Base-by-base conservation (phyloP, 805 yeast species). In the Ogataea methylovora region DNA sequence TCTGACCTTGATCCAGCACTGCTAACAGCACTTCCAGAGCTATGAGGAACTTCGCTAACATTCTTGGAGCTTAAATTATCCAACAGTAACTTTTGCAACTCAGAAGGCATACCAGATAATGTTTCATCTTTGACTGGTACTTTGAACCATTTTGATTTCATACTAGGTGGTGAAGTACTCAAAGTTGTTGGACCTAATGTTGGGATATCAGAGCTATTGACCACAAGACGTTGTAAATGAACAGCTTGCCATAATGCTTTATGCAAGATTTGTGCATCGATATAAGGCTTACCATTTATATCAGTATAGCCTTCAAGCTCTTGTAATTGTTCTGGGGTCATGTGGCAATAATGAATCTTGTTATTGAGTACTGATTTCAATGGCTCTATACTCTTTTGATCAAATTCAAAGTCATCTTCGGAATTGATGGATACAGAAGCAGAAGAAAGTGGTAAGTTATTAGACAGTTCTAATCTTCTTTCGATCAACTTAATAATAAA, bases 191-290 rank as follows among this genome's bases (percentile, higher is more conserved):
- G 40, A 4, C 58, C 60, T 22, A 67, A 42, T 20, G 47, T 53
- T 2, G 56, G 47, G 1, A 40, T 36, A 17, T 50, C 48, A 13
- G 41, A 39, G 1, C 65, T 44, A 3, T 53, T 49, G 5, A 61
- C 50, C 3, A 71, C 63, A 27, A 51, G 39, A 35, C 67, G 57
- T 25, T 68, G 69, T 20, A 73, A 42, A 20, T 59, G 56, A 17
- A 67, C 54, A 23, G 68, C 68, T 34, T 58, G 54, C 79, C 79
- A 73, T 10, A 73, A 46, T 0, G 76, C 76, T 18, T 62, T 64
- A 34, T 63, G 63, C 11, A 73, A 42, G 0, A 63, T 63, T 1
- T 45, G 42, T 5, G 64, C 57, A 16, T 59, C 54, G 7, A 73
- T 60, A 35, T 63, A 60, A 2, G 64, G 55, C 8, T 48, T 41